Evolutionary conservation across 2,329 filamentous ascomycete genomes (phyloP), one percentile per base, ranked within the genome.

Genomic region (Pyrenophora graminea): DNA sequence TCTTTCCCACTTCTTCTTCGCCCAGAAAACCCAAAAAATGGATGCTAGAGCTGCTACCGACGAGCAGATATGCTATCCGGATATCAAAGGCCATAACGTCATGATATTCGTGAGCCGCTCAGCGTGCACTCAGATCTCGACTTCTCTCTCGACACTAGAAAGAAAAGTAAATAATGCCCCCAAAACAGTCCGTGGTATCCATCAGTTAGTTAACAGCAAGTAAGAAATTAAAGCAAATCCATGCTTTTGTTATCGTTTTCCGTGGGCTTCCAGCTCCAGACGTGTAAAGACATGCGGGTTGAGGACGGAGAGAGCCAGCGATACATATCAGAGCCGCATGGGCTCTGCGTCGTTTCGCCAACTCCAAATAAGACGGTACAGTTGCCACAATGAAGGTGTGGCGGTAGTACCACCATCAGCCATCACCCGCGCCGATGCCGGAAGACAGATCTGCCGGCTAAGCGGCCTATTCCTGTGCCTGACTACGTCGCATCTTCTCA

Each of bases 401-500:
- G 17, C 10, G 39, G 39, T 36, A 25, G 15, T 23, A 43, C 47
- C 27, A 36, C 19, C 30, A 25, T 37, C 23, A 44, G 13, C 41
- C 19, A 21, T 32, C 31, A 13, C 42, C 39, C 12, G 25, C 32
- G 50, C 36, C 27, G 27, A 33, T 39, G 19, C 41, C 9, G 36
- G 32, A 31, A 32, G 31, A 27, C 45, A 46, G 45, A 48, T 48
- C 40, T 51, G 37, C 39, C 30, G 41, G 23, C 18, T 10, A 37
- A 21, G 33, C 47, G 23, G 17, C 45, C 53, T 56, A 84, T 68
- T 84, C 82, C 61, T 82, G 80, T 39, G 82, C 80, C 56, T 86
- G 84, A 81, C 91, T 96, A 73, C 94, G 90, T 68, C 94, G 91
- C 86, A 95, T 95, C 85, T 99, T 99, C 81, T 99, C 94, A 13